Base-by-base conservation (phyloP, 148 eudicot genomes). In the Oxyria digyna region DNA sequence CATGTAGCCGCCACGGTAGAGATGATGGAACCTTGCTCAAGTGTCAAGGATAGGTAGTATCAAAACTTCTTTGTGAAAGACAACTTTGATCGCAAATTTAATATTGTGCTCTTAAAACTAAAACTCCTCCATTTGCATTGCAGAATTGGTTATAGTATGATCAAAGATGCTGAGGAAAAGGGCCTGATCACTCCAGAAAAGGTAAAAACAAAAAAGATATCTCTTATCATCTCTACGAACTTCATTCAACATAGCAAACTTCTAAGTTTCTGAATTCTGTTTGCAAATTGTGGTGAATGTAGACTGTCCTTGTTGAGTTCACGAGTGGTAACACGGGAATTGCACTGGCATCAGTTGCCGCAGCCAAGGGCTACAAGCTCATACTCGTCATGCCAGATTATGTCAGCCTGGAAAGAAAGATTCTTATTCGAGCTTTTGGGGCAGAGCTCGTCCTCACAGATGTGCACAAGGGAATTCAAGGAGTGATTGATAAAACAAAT, bases 271-370 rank as follows among this genome's bases (percentile, higher is more conserved):
- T 14, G 49, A 15, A 14, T 13, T 45, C 18, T 45, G 18, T 2
- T 14, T 45, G 49, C n/a, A 42, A 33, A 64, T 65, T 35, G 32
- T 46, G 72, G 38, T 38, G 62, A 54, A 54, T 77, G 79, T 70
- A 91, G 97, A 85, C 80, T 20, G 86, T 87, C 67, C 93, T 91
- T 5, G 78, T 91, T 59, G 97, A 91, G 75, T 74, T 76, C 65
- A 85, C 97, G n/a, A 76, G 93, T 70, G 97, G 97, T 45, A 91
- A 89, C 75, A 89, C 97, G 14, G 97, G 93, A 37, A 89, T 92
- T 63, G 96, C 91, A 62, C 81, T 89, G 80, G 97, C 93, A 29
- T 85, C 84, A 73, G 31, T 85, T 72, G 97, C 97, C 54, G 97
- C 91, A 32, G 81, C 79, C 31, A 89, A 80, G 80, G 91, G 91